phyloP scores from a whole-genome alignment of 768 basidiomycete genomes.

The Boletus patriciae region DNA sequence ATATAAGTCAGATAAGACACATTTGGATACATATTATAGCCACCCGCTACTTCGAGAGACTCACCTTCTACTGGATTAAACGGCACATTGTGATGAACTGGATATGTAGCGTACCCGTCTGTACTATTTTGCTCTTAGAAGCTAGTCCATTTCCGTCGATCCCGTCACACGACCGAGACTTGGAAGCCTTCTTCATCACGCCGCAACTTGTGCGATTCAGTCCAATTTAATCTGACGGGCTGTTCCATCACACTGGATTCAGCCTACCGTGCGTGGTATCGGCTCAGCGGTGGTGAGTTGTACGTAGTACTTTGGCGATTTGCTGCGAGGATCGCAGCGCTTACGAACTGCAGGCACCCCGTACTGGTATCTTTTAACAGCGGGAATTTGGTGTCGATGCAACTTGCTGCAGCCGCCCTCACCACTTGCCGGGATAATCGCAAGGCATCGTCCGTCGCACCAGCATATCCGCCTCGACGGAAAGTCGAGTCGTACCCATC shows the following conservation, averaged over 20 bases:
- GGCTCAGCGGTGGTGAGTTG: background rate
- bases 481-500: background rate
- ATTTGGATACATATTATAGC: constrained; percentile 20
- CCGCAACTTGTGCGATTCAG: too few species aligned
- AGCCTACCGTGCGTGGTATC: background rate
- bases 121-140: constrained; percentile 30
- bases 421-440: background rate
- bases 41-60: constrained; percentile 7
- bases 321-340: constrained; percentile 5
- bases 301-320: constrained; percentile 11
- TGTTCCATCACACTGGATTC: background rate
- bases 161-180: background rate
- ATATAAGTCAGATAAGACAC: constrained; percentile 7
- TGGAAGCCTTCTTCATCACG: background rate
- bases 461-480: background rate
- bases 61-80: constrained; percentile 6
- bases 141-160: constrained; percentile 21
- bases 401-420: background rate
- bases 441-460: background rate
- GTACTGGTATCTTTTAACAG: constrained; percentile 1
- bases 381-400: background rate
- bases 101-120: constrained; percentile 24
- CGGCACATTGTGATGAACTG: constrained; percentile 10
- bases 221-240: too few species aligned
- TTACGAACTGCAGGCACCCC: background rate